phyloP scores from a whole-genome alignment of 2,329 filamentous ascomycete species.

The Arthrobotrys entomopaga region DNA sequence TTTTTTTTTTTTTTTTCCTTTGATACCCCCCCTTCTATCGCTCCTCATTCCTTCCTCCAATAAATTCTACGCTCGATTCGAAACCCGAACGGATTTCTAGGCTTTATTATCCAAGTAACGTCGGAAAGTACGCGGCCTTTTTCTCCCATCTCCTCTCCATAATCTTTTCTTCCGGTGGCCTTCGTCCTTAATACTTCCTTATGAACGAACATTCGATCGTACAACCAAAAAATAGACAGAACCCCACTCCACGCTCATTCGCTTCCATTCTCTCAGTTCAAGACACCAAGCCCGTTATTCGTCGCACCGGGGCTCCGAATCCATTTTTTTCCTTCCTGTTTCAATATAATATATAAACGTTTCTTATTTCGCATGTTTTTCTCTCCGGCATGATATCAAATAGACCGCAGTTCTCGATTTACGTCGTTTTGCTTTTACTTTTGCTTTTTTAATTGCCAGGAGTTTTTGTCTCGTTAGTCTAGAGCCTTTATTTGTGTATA shows the following conservation, averaged over 20 bases:
- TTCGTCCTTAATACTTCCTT: no score
- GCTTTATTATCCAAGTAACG: no score
- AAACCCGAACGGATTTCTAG: no score
- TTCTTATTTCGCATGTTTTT: not conserved
- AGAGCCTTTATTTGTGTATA: not conserved
- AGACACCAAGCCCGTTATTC: conserved; percentile 6
- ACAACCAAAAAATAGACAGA: not conserved
- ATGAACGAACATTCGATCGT: not conserved
- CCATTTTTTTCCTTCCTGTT: not conserved
- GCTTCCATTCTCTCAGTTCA: not conserved
- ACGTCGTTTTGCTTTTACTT: conserved; percentile 12
- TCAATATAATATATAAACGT: not conserved
- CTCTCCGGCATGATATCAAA: conserved; percentile 50
- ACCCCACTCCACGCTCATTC: not conserved
- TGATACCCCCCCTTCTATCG: no score
- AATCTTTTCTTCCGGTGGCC: not conserved
- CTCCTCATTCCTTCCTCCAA: no score
- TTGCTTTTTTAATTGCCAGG: conserved; percentile 4
- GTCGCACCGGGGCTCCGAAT: conserved; percentile 10
- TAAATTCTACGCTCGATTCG: no score
- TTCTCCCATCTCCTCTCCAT: not conserved
- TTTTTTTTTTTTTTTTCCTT: no score
- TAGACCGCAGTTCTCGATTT: conserved; percentile 38
- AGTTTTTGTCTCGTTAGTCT: conserved; percentile 1
- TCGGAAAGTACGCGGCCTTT: no score